A percentile compares a stretch with the other conserved stretches of the same genome.
Evolutionary conservation across 1,284 basidiomycete genomes (phyloP).

Genomic region (Schizophyllum amplum): DNA sequence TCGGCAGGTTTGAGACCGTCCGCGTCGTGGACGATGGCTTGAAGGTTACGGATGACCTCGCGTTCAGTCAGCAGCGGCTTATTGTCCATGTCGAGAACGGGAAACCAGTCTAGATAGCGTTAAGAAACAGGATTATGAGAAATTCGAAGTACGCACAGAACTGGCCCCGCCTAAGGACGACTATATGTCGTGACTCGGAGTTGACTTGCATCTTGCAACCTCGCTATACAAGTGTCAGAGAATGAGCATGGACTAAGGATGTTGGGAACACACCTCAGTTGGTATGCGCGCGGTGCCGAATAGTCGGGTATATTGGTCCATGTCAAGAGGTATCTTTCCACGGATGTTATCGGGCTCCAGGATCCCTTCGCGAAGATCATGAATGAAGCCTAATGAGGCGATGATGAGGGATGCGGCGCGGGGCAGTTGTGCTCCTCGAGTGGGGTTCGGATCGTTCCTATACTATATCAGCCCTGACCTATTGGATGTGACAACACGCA

Average conservation of each 20-base stretch:
- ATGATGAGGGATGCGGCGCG: constrained; percentile 86
- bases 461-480: constrained; percentile 1
- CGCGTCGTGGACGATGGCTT: constrained; percentile 86
- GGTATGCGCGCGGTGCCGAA: constrained; percentile 93
- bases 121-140: constrained; percentile 6
- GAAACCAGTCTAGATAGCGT: constrained; percentile 74
- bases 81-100: constrained; percentile 83
- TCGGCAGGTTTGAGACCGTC: constrained; percentile 60
- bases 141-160: constrained; percentile 62
- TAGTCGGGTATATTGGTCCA: constrained; percentile 91
- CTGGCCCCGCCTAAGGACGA: constrained; percentile 86
- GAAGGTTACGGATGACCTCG: constrained; percentile 82
- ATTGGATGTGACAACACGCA: constrained; percentile 33
- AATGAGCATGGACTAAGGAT: background rate
- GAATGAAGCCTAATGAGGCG: constrained; percentile 88
- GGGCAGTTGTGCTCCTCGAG: constrained; percentile 83
- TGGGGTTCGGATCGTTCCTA: constrained; percentile 89
- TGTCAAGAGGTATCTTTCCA: constrained; percentile 71
- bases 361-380: constrained; percentile 80
- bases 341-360: constrained; percentile 82
- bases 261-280: constrained; percentile 51
- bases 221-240: constrained; percentile 33
- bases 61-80: constrained; percentile 83
- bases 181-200: constrained; percentile 73
- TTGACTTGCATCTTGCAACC: constrained; percentile 87